Evolutionary conservation across 176 grass and related monocot species (phyloP).

Genomic region (Phoenix roebelenii): DNA sequence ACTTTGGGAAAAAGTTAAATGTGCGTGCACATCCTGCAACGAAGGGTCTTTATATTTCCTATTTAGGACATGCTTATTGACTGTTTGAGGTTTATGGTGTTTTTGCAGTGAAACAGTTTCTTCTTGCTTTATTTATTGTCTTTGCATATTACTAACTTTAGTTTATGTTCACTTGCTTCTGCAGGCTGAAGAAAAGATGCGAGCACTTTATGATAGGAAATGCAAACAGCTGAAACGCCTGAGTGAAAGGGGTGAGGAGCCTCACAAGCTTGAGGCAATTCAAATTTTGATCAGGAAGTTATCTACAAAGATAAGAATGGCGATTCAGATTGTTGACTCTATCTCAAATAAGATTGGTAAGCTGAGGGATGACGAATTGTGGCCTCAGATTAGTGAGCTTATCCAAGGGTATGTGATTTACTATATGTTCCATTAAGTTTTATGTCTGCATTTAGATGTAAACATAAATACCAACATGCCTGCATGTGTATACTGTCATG

Average conservation of each 20-base stretch:
- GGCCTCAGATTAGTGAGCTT: conserved; percentile 6
- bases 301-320: conserved; percentile 9
- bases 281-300: not conserved
- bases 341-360: conserved; percentile 13
- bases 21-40: too few relatives aligned
- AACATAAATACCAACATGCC: too few relatives aligned
- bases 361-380: conserved; percentile 12
- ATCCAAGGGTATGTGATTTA: conserved; percentile 4
- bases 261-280: conserved; percentile 7
- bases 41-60: too few relatives aligned
- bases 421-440: not conserved
- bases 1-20: too few relatives aligned
- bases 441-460: too few relatives aligned
- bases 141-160: too few relatives aligned
- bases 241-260: conserved; percentile 13
- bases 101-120: too few relatives aligned
- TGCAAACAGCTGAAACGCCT: not conserved
- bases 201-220: conserved; percentile 5
- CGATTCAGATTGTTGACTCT: conserved; percentile 3
- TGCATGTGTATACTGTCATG: too few relatives aligned
- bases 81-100: too few relatives aligned
- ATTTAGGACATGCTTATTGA: too few relatives aligned
- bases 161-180: not conserved
- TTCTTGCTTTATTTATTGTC: too few relatives aligned
- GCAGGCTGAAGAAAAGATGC: conserved; percentile 12